Conservation (phyloP, 352 stramenopile species). For the Pythium dissotocum region DNA sequence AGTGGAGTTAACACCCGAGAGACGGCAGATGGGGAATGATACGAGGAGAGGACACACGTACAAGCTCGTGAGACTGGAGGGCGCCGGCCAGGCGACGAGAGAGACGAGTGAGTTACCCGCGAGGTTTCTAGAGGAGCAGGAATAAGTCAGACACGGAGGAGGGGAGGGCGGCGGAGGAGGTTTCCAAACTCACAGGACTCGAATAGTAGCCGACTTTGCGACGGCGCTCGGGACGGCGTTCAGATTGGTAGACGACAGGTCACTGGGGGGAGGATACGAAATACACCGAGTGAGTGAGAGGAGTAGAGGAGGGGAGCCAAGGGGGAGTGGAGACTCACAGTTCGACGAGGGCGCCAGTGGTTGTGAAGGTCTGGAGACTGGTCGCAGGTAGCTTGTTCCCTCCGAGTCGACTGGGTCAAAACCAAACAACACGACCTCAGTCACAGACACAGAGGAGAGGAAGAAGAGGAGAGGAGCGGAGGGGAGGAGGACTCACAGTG, state of each 20-base stretch:
- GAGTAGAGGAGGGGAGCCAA: not conserved
- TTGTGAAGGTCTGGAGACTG: conserved; percentile 4
- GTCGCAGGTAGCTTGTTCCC: not conserved
- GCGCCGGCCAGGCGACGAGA: not conserved
- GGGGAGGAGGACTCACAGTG: conserved; percentile 10
- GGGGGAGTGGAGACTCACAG: not conserved
- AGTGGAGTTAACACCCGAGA: not conserved
- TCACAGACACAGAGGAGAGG: not conserved
- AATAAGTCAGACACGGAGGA: not conserved
- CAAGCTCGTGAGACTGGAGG: not conserved
- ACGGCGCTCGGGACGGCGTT: not conserved
- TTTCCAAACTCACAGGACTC: not conserved
- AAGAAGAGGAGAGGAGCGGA: not conserved
- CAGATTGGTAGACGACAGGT: conserved; percentile 8
- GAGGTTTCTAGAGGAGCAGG: not conserved
- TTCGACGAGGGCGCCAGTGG: not conserved
- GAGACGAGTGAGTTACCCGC: not conserved
- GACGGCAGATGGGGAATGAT: not conserved
- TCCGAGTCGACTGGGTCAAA: not conserved
- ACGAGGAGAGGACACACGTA: not conserved
- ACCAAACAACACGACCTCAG: not conserved
- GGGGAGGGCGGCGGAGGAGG: not conserved
- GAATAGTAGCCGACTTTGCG: not conserved
- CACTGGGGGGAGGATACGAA: not conserved
- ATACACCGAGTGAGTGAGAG: not conserved